These are phyloP conservation scores for Nissolia schottii DNA, from an alignment of 306 rosid species.

Conservation along the genomic window DNA sequence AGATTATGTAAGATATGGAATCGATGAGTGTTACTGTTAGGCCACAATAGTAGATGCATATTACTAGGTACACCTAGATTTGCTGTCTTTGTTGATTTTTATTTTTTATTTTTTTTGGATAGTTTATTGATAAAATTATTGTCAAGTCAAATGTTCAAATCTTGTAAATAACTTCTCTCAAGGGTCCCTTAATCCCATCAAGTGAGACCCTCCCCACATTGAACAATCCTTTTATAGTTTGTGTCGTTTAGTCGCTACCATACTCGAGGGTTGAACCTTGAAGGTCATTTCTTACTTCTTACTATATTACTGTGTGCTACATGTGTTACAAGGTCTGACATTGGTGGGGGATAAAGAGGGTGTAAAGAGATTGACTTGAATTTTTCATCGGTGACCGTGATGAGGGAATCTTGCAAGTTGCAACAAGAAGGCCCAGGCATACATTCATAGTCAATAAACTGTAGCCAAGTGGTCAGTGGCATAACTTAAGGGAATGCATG, in stretches of 20 bases:
- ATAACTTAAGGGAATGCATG: not conserved
- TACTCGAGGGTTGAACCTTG: not conserved
- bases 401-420: slow-evolving; percentile 5
- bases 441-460: not conserved
- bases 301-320: not conserved
- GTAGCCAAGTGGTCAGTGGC: not conserved
- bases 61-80: not conserved
- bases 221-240: not conserved
- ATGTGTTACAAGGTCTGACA: not conserved
- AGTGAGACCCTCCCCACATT: too few relatives aligned
- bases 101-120: not conserved
- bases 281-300: not conserved
- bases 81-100: not conserved
- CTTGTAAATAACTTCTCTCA: too few relatives aligned
- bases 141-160: too few relatives aligned
- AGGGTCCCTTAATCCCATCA: too few relatives aligned
- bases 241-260: not conserved
- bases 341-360: slow-evolving; percentile 5
- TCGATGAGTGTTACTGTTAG: not conserved
- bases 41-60: not conserved
- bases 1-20: not conserved
- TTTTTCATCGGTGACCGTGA: not conserved
- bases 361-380: slow-evolving; percentile 2
- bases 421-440: not conserved
- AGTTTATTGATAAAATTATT: too few relatives aligned